phyloP scores from a whole-genome alignment of 1,284 basidiomycete species.

The Erythrobasidium hasegawianum region DNA sequence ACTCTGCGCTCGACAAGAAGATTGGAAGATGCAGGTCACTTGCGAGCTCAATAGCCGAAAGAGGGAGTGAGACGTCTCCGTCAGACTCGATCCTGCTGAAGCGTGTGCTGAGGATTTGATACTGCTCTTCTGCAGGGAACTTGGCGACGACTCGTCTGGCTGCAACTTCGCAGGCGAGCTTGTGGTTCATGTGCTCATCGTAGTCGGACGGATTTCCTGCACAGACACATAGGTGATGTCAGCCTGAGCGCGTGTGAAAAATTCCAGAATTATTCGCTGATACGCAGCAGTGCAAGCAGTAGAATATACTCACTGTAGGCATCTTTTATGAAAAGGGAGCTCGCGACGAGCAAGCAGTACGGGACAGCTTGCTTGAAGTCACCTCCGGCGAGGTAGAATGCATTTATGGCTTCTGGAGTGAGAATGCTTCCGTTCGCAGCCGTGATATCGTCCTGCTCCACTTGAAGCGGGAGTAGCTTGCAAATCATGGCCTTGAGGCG shows the following conservation, averaged over 20 bases:
- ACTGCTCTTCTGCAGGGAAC: constrained; percentile 22
- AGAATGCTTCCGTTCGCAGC: constrained; percentile 61
- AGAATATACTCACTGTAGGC: constrained; percentile 8
- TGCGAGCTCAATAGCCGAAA: constrained; percentile 68
- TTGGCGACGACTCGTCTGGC: constrained; percentile 74
- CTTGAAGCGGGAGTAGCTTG: constrained; percentile 74
- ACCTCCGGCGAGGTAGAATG: constrained; percentile 53
- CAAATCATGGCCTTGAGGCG: constrained; percentile 73
- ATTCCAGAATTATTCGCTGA: not conserved
- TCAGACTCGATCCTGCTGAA: constrained; percentile 69
- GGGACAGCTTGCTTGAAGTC: constrained; percentile 69
- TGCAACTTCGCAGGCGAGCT: constrained; percentile 81
- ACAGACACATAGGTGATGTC: not conserved
- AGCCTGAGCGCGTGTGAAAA: not conserved
- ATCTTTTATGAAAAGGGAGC: constrained; percentile 38
- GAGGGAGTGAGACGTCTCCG: constrained; percentile 68
- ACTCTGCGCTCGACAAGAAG: constrained; percentile 81
- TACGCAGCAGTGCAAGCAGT: not conserved
- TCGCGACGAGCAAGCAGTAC: constrained; percentile 43
- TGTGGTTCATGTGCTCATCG: constrained; percentile 75
- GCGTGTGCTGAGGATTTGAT: constrained; percentile 54
- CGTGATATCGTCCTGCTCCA: constrained; percentile 54
- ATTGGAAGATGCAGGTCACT: constrained; percentile 67
- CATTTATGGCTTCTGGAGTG: constrained; percentile 41
- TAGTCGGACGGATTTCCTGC: constrained; percentile 60